phyloP scores from a whole-genome alignment of 768 basidiomycete genomes.

The Mycena rosella region DNA sequence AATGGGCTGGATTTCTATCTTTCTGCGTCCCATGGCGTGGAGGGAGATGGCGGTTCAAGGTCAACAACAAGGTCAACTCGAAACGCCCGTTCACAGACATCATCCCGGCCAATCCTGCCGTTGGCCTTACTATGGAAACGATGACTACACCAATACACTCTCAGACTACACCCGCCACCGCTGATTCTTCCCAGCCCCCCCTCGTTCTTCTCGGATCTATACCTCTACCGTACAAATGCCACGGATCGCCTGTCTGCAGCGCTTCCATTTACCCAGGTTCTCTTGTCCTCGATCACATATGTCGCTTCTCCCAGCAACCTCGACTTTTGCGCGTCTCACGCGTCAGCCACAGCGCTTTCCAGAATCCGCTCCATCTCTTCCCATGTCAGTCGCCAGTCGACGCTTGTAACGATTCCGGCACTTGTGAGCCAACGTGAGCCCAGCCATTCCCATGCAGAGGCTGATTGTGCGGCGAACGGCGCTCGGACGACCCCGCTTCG shows the following conservation, averaged over 20 bases:
- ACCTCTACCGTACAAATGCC: conserved; percentile 17
- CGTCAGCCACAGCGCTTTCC: conserved; percentile 7
- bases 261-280: conserved; percentile 20
- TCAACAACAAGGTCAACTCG: conserved; percentile 29
- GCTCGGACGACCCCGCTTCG: conserved; percentile 8
- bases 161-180: conserved; percentile 20
- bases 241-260: conserved; percentile 11
- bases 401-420: conserved; percentile 13
- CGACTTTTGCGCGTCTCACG: not conserved
- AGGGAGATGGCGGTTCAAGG: conserved; percentile 34
- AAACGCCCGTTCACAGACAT: conserved; percentile 39
- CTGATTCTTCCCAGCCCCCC: conserved; percentile 29
- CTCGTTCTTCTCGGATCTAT: conserved; percentile 29
- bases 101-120: conserved; percentile 30
- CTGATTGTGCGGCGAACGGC: conserved; percentile 33
- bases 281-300: conserved; percentile 24
- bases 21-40: conserved; percentile 70
- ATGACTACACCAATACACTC: conserved; percentile 29
- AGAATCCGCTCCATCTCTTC: conserved; percentile 15
- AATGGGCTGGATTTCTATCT: conserved; percentile 84
- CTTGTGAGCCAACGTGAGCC: not conserved
- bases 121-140: conserved; percentile 33
- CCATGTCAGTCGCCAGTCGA: conserved; percentile 28
- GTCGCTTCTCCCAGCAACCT: too few species aligned
- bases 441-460: conserved; percentile 29